Base-by-base conservation (phyloP, 208 protist species). In the Trypanosoma avium region DNA sequence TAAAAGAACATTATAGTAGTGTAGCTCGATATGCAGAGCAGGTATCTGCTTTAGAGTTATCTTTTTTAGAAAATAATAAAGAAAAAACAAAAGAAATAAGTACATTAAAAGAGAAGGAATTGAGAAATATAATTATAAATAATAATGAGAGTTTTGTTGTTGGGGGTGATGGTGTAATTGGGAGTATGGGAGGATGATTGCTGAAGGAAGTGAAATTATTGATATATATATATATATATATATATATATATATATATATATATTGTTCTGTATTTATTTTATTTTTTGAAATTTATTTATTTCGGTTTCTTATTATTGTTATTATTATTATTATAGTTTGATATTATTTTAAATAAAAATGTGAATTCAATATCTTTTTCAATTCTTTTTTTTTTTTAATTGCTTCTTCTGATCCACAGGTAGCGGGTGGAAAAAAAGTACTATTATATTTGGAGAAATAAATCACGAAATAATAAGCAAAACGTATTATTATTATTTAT, bases 11-110 rank as follows among this genome's bases (percentile, higher is more conserved):
- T 33, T 84, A 70, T 54, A 36, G 29, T 22, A 75, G 66, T 12
- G 63, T 87, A 7, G 65, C 55, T 1, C 62, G 73, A 38, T 87
- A 84, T 49, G 77, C 80, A 0, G 52, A 64, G 17, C 48, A 73
- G 22, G 67, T 60, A 24, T 38, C 58, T 27, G 54, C 74, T 7
- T 26, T 86, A 26, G 83, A 90, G 74, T 64, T 70, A 30, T 75
- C 32, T 38, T 32, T 19, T 42, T 21, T 5, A 8, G 27, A 38
- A 26, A 35, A 30, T 29, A 22, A 8, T 4, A 57, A 6, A 67
- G n/a, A 27, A 43, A 12, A 29, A 33, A 32, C n/a, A 60, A 40
- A 33, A 38, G 33, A 0, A 38, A 40, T 40, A 38, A 24, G 24
- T 19, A 8, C 5, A 49, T n/a, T n/a, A n/a, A n/a, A 58, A 19